Evolutionary conservation across 352 stramenopile species (phyloP).

Genomic region (Phytophthora ohioensis): DNA sequence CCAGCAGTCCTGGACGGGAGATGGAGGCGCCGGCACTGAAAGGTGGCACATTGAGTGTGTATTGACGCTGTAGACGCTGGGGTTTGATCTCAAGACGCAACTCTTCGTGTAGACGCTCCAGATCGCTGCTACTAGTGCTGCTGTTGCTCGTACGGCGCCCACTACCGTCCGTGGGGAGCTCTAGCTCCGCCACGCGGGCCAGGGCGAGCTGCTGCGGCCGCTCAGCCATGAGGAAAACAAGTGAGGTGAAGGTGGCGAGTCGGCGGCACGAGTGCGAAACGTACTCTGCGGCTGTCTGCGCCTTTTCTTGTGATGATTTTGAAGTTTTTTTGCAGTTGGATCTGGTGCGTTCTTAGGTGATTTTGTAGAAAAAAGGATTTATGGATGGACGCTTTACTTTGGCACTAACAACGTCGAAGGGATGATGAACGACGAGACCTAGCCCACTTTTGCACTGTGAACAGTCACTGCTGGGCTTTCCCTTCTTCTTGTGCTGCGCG

Average conservation of each 20-base stretch:
- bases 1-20: constrained; percentile 31
- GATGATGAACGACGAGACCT: too few relatives aligned
- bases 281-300: constrained; percentile 29
- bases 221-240: constrained; percentile 29
- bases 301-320: constrained; percentile 37
- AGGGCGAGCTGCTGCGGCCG: constrained; percentile 33
- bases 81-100: constrained; percentile 74
- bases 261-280: constrained; percentile 23
- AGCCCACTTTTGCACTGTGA: too few relatives aligned
- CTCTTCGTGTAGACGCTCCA: constrained; percentile 67
- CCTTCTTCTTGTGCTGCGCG: too few relatives aligned
- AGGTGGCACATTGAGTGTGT: constrained; percentile 79
- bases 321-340: constrained; percentile 15
- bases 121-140: constrained; percentile 40
- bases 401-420: background rate
- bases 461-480: too few relatives aligned
- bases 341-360: constrained; percentile 10
- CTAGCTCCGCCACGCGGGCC: constrained; percentile 35
- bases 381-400: background rate
- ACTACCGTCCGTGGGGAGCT: constrained; percentile 15
- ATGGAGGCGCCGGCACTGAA: constrained; percentile 32
- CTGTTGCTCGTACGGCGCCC: constrained; percentile 25
- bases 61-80: constrained; percentile 75
- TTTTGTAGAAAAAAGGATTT: constrained; percentile 29
- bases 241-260: constrained; percentile 15